Percentiles rank a stretch among this genome's conserved stretches.
phyloP scores from a whole-genome alignment of 2,329 filamentous ascomycete species.

The Uncinocarpus reesii region DNA sequence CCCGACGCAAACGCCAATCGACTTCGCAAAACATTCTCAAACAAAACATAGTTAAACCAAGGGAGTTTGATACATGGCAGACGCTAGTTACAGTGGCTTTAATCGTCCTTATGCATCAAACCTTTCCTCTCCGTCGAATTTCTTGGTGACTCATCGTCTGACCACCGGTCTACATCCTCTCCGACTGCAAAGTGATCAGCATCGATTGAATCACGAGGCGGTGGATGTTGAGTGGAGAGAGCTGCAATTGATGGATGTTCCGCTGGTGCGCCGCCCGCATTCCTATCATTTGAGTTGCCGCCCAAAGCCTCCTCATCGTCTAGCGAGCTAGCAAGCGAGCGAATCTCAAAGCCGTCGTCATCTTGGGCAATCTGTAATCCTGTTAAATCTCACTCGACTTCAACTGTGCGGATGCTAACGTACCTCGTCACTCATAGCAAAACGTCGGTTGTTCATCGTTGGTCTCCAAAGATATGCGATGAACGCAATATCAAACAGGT shows the following conservation, averaged over 20 bases:
- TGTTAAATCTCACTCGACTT: background rate
- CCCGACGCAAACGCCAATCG: conserved; percentile 9
- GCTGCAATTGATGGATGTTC: conserved; percentile 36
- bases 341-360: conserved; percentile 95
- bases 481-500: conserved; percentile 84
- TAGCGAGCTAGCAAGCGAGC: conserved; percentile 69
- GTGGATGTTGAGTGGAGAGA: conserved; percentile 26
- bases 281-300: conserved; percentile 13
- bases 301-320: conserved; percentile 49
- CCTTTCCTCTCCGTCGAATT: conserved; percentile 43
- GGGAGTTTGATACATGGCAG: background rate
- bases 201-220: conserved; percentile 56
- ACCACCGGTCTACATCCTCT: conserved; percentile 74
- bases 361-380: conserved; percentile 70
- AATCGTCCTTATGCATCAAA: conserved; percentile 39
- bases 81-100: background rate
- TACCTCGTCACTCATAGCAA: conserved; percentile 96
- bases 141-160: conserved; percentile 51
- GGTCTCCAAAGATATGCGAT: conserved; percentile 94
- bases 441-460: conserved; percentile 89
- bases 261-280: conserved; percentile 21
- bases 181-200: conserved; percentile 93
- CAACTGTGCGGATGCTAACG: conserved; percentile 16
- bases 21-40: background rate
- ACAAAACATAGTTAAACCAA: background rate